Base-by-base conservation (phyloP, 495 filamentous ascomycete species). In the Talaromyces liani region DNA sequence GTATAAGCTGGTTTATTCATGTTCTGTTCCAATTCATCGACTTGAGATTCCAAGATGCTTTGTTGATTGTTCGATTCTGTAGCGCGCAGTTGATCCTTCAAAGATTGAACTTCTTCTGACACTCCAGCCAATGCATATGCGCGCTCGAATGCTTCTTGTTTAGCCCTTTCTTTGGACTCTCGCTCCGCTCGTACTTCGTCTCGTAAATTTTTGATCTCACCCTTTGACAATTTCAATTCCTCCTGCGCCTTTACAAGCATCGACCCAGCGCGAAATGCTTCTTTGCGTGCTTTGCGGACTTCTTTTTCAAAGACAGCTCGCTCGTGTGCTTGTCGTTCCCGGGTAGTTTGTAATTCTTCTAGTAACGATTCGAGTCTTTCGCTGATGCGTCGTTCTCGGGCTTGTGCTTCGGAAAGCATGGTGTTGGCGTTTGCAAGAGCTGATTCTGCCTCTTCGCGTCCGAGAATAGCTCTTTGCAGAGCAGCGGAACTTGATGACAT, bases 281-380 rank as follows among this genome's bases (percentile, higher is more conserved):
- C 91, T 72, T 93, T 95, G 33, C 89, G 80, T n/a, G 88, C 84
- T 56, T 88, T 85, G 54, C 89, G 79, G 39, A 93, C 86, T 70
- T 95, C 91, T 68, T 94, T 95, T 73, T 95, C 91, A 77, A 89
- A 93, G 27, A 92, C 74, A 24, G 84, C 70, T 70, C 88, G 81
- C 62, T 90, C 87, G 69, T 91, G 87, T 16, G 82, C 83, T 66
- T 91, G 83, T 14, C 87, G 87, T 69, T 93, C 89, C 76, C 93
- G 92, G 16, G 83, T 78, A 22, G 84, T 79, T 34, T 88, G 86
- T 51, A 91, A 82, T 68, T 91, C 90, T 74, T 93, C 91, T 81
- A 92, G 85, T 12, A 92, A 78, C 49, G 81, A 85, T 68, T 95
- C 91, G 24, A 94, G 72, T 67, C 91, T 80, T 73, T 93, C 90